phyloP scores from a whole-genome alignment of 2,329 filamentous ascomycete species.

The Venturia asperata region DNA sequence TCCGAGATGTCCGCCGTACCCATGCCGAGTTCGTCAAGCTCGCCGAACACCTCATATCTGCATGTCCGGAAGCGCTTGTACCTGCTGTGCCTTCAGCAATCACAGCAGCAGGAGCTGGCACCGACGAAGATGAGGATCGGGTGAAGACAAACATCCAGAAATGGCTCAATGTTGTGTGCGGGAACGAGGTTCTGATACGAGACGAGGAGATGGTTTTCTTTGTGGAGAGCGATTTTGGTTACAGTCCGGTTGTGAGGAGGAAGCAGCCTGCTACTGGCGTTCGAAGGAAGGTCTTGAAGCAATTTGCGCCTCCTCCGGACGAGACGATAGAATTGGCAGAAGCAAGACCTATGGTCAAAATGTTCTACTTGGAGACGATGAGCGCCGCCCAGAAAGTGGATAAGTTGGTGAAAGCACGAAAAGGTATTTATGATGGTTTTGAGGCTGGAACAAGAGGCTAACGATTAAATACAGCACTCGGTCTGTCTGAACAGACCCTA shows the following conservation, averaged over 20 bases:
- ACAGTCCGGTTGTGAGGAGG: conserved; percentile 89
- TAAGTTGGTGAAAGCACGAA: conserved; percentile 80
- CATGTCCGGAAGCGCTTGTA: conserved; percentile 93
- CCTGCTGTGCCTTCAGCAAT: conserved; percentile 91
- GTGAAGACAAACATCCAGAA: conserved; percentile 86
- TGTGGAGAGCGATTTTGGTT: conserved; percentile 98
- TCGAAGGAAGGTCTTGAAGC: conserved; percentile 89
- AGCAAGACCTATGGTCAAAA: conserved; percentile 83
- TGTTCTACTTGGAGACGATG: conserved; percentile 93
- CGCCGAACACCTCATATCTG: conserved; percentile 90
- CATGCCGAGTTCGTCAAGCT: conserved; percentile 96
- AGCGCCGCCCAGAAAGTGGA: conserved; percentile 97
- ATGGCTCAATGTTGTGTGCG: conserved; percentile 91
- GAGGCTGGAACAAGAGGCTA: conserved; percentile 27
- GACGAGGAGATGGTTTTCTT: conserved; percentile 98
- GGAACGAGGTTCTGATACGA: conserved; percentile 83
- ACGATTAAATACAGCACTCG: conserved; percentile 56
- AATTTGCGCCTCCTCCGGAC: conserved; percentile 94
- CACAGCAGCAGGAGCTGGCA: conserved; percentile 88
- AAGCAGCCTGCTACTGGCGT: conserved; percentile 97
- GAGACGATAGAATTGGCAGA: conserved; percentile 92
- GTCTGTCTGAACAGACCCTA: conserved; percentile 85
- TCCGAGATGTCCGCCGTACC: conserved; percentile 89
- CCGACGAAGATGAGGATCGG: conserved; percentile 86
- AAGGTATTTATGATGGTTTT: conserved; percentile 54